Base-by-base conservation (phyloP, 108 stramenopile species). In the Epithemia pelagica region DNA sequence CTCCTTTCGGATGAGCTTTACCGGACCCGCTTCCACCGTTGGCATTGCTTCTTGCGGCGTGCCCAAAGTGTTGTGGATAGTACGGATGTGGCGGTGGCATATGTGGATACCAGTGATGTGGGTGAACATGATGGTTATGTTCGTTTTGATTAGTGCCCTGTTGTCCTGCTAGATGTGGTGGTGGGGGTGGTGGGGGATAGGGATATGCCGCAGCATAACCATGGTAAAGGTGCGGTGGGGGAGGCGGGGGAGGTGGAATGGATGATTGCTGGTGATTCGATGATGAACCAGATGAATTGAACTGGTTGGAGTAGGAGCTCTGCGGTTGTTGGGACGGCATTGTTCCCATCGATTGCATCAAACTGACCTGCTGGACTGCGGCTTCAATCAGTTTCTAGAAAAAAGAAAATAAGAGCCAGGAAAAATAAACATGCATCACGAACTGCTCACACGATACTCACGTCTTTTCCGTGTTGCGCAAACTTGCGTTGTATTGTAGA, bases 401-500 rank as follows among this genome's bases (percentile, higher is more conserved):
- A 32, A 31, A 37, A 65, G 2, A 20, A 22, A 22, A 72, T 26
- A 37, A 59, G 56, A 65, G 3, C 21, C 7, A 3, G 3, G 32
- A 20, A 55, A 23, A 58, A 46, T 20, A 30, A 59, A 30, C 7
- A 61, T 57, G 53, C 32, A 58, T 31, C 32, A 19, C 20, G 28
- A 58, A 32, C 7, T 5, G 56, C 25, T 58, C 15, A 21, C 61
- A 31, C 52, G 27, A 2, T 25, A 80, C 87, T 61, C 70, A 85
- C 84, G 46, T 90, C 85, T 69, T 85, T 86, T 28, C 90, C 90
- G 62, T 91, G 84, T 65, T 82, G 74, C 46, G 82, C 79, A 78
- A 88, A 88, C 53, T 91, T 91, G 54, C 90, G 74, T 65, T 86
- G 82, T 54, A 91, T 91, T 0, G 90, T 91, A 21, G 86, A 87